A percentile compares a stretch with the other conserved stretches of the same genome.
phyloP scores from a whole-genome alignment of 2,329 filamentous ascomycete species.

The Chaetoscypha palmicola region DNA sequence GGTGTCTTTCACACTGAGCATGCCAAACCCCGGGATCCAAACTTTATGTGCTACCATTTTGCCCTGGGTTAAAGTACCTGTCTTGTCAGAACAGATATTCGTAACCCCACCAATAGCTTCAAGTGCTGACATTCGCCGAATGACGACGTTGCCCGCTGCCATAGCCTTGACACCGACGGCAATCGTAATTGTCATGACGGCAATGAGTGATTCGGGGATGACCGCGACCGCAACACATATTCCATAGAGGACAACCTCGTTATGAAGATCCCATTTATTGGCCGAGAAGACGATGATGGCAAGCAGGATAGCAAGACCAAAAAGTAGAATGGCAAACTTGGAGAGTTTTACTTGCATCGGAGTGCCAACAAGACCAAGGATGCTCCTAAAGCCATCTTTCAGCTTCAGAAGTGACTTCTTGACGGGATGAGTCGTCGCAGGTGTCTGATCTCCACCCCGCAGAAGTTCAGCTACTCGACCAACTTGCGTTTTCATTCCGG shows the following conservation, averaged over 20 bases:
- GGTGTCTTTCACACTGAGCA: conserved; percentile 46
- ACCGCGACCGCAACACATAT: conserved; percentile 57
- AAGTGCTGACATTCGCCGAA: conserved; percentile 57
- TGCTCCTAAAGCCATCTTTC: conserved; percentile 38
- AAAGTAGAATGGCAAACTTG: conserved; percentile 76
- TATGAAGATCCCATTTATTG: conserved; percentile 45
- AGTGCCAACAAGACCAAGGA: conserved; percentile 66
- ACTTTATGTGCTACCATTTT: conserved; percentile 48
- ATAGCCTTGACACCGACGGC: conserved; percentile 59
- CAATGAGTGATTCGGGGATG: conserved; percentile 62
- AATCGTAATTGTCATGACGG: conserved; percentile 66
- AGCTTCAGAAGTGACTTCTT: conserved; percentile 41
- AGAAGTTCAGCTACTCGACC: conserved; percentile 69
- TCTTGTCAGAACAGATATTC: conserved; percentile 43
- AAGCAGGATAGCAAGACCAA: conserved; percentile 59
- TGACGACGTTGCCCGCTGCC: conserved; percentile 57
- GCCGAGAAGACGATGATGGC: conserved; percentile 56
- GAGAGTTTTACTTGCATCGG: conserved; percentile 79
- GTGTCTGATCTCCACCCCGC: conserved; percentile 44
- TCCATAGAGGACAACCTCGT: conserved; percentile 54
- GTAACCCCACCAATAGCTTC: conserved; percentile 60
- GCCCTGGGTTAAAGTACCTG: conserved; percentile 54
- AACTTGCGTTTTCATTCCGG: conserved; percentile 69
- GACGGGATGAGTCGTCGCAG: conserved; percentile 41
- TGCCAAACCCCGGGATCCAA: conserved; percentile 50